Conservation (phyloP, 2,329 filamentous ascomycete genomes). For the Samsoniella hepiali region DNA sequence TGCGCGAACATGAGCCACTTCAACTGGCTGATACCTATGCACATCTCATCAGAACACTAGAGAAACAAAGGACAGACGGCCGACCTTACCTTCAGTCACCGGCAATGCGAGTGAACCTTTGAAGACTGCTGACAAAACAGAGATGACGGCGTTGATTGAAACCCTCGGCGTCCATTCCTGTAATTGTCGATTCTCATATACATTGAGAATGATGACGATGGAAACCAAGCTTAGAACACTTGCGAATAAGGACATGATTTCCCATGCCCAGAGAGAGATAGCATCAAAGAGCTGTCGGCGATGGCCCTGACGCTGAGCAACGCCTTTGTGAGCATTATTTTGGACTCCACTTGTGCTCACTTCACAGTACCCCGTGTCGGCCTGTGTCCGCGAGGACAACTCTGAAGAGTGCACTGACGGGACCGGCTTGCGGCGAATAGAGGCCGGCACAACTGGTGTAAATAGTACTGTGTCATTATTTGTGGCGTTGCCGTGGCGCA, state of each 20-base stretch:
- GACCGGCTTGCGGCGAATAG: neutral
- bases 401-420: neutral
- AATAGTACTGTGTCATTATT: neutral
- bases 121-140: conserved; percentile 4
- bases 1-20: conserved; percentile 6
- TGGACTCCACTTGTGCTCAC: neutral
- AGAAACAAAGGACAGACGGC: neutral
- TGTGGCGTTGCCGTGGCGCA: neutral
- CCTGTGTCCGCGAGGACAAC: neutral
- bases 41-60: neutral
- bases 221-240: conserved; percentile 5
- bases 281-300: neutral
- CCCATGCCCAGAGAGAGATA: conserved; percentile 6
- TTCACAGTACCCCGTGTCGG: neutral
- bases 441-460: neutral
- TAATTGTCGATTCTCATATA: neutral
- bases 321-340: neutral
- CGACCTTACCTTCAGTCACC: neutral
- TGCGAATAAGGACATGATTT: neutral
- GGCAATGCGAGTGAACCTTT: conserved; percentile 12
- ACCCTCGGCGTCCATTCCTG: conserved; percentile 1
- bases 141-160: conserved; percentile 9
- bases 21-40: conserved; percentile 9
- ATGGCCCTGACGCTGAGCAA: neutral
- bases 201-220: neutral